These are phyloP conservation scores for Dunaliella primolecta DNA, from an alignment of 139 green algal species.

Conservation along the genomic window DNA sequence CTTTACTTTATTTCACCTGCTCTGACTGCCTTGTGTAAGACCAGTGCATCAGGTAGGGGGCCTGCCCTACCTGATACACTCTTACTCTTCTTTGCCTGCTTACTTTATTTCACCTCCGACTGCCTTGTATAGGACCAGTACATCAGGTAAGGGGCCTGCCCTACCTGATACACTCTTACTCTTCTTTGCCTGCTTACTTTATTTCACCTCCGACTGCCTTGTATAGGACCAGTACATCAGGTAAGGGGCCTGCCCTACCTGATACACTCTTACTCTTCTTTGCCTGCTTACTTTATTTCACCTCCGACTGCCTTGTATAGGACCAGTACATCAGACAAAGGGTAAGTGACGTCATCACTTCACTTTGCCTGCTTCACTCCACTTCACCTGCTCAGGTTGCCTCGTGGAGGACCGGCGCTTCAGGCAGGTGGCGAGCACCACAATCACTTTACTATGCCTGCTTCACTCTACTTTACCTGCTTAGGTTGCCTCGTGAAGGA, in stretches of 20 bases:
- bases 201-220: too few species aligned
- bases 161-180: too few species aligned
- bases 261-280: too few species aligned
- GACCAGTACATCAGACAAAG: conserved; percentile 88
- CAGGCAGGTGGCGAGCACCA: conserved; percentile 91
- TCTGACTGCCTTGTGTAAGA: conserved; percentile 69
- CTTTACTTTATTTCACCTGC: too few species aligned
- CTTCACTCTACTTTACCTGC: too few species aligned
- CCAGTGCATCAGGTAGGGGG: too few species aligned
- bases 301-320: conserved; percentile 67
- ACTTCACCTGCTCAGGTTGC: conserved; percentile 72
- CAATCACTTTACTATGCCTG: conserved; percentile 86
- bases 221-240: conserved; percentile 85
- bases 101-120: conserved; percentile 74
- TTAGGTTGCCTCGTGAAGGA: conserved; percentile 74
- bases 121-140: too few species aligned
- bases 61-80: too few species aligned
- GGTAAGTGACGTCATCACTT: conserved; percentile 87
- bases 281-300: conserved; percentile 86
- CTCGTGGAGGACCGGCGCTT: conserved; percentile 80
- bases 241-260: conserved; percentile 89
- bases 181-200: too few species aligned
- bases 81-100: too few species aligned
- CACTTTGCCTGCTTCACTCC: too few species aligned
- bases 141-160: too few species aligned